Base-by-base conservation (phyloP, 805 yeast species). In the Cyberlindnera amylophila region DNA sequence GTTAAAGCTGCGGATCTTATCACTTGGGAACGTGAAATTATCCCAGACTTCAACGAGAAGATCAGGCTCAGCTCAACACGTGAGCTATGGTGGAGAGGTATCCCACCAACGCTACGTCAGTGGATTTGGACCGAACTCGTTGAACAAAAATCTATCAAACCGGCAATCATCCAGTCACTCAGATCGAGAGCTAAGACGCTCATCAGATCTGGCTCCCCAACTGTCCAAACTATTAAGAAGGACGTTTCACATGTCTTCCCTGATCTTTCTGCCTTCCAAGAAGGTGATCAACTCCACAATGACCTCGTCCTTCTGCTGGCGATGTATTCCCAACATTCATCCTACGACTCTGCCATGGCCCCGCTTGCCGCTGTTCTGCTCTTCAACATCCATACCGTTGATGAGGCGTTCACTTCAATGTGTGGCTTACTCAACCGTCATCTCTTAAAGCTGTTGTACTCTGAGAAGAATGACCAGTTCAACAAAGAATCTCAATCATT, bases 71-170 rank as follows among this genome's bases (percentile, higher is more conserved):
- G 73, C 1, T 52, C 63, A 16, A 68, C 72, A 6, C 64, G 81
- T 34, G 81, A 77, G 46, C 58, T 78, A 26, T 76, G 81, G 77
- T 79, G 84, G 84, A 61, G 81, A 28, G 81, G 81, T 4, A 54
- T 79, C 3, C 80, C 84, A 1, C 28, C 52, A n/a, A 54, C 54
- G 16, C 52, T 68, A 6, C 63, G 89, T 34, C 57, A 65, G 5
- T 56, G 58, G 10, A 64, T 81, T 2, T 83, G 89, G 89, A 55
- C 60, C 45, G 58, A 58, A 34, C 74, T 69, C 45, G 58, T 73
- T 27, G 73, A 71, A 2, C 65, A 65, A 42, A 52, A 46, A 28
- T 4, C 29, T 10, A 38, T 63, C 24, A 49, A 58, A n/a, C 35
- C 43, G 2, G 44, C 47, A 3, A 30, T 41, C 1, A 47, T 49